These are phyloP conservation scores for Lachnellula cervina DNA, from an alignment of 2,329 filamentous ascomycete species.

Conservation along the genomic window DNA sequence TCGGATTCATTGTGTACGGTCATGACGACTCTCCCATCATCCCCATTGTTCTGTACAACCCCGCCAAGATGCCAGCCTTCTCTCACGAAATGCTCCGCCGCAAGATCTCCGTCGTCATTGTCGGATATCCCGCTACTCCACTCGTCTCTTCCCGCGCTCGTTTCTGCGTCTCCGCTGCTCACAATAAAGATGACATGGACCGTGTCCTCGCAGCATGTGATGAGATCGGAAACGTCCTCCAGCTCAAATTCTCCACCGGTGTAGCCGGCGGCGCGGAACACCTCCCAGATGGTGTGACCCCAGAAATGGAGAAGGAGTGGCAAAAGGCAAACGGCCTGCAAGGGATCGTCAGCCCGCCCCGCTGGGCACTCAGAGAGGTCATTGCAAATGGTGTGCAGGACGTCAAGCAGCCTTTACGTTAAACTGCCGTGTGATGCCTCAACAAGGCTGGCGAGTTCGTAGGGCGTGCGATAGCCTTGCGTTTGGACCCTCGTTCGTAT, in stretches of 20 bases:
- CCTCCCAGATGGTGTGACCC: conserved; percentile 64
- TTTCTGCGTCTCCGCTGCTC: conserved; percentile 91
- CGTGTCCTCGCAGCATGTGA: conserved; percentile 84
- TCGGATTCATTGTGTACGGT: conserved; percentile 94
- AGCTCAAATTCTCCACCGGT: conserved; percentile 96
- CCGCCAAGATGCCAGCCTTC: conserved; percentile 98
- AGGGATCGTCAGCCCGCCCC: conserved; percentile 49
- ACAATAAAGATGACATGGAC: conserved; percentile 98
- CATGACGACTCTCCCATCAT: conserved; percentile 98
- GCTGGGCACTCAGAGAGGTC: conserved; percentile 69
- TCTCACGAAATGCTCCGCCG: conserved; percentile 97
- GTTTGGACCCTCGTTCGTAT: background rate
- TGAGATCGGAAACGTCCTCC: conserved; percentile 84
- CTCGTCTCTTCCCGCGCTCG: conserved; percentile 90
- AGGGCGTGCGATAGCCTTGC: background rate
- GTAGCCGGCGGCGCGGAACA: conserved; percentile 82
- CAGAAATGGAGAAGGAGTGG: conserved; percentile 69
- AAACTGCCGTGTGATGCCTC: conserved; percentile 21
- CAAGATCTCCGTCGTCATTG: conserved; percentile 95
- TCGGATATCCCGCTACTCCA: conserved; percentile 94
- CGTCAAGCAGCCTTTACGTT: conserved; percentile 58
- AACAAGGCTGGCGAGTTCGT: conserved; percentile 1
- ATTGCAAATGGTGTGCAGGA: conserved; percentile 65
- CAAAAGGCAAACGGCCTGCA: conserved; percentile 51
- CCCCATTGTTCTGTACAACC: conserved; percentile 90